Evolutionary conservation across 345 rosid species (phyloP), one percentile per base, ranked within the genome.

Genomic region (Sisymbrium altissimum): DNA sequence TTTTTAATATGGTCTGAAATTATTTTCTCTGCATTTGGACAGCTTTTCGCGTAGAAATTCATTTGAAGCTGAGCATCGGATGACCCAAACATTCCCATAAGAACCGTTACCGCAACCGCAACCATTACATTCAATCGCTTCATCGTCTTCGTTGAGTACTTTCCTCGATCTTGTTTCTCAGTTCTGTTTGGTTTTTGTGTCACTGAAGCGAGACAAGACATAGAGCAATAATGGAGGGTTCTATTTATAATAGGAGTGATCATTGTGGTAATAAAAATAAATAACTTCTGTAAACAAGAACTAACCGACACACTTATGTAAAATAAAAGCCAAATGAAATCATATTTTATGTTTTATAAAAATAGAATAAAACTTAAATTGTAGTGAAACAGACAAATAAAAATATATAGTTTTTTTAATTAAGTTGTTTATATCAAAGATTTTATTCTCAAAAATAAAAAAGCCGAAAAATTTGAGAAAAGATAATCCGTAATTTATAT

Each of bases 1-100:
- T 80, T 9, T 63, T 76, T 21, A 38, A 91, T 86, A 60, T 64
- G 84, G n/a, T 84, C 89, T 15, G 19, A 76, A 11, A 89, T 84
- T 9, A 91, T 88, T 72, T 79, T 81, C 78, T 93, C 96, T 4
- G 96, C 97, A 23, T 71, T 84, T 25, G 97, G 96, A 78, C 98
- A 93, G 74, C 87, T 93, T 30, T 71, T 79, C 0, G 84, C 73
- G 46, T 91, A 91, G 74, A 84, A 93, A 29, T 77, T 79, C 81
- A 79, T 33, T 76, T 86, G 79, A 76, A 93, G 79, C 21, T 93
- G 90, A 72, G 86, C 93, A 30, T 80, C 70, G 12, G 76, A 66
- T 12, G 76, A 74, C 18, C 67, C 78, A 30, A 81, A 14, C 33
- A 43, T 41, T 21, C 72, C 87, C 14, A 83, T 64, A 25, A 57